These are phyloP conservation scores for Prunus fruticosa DNA, from an alignment of 306 rosid species.

Conservation along the genomic window DNA sequence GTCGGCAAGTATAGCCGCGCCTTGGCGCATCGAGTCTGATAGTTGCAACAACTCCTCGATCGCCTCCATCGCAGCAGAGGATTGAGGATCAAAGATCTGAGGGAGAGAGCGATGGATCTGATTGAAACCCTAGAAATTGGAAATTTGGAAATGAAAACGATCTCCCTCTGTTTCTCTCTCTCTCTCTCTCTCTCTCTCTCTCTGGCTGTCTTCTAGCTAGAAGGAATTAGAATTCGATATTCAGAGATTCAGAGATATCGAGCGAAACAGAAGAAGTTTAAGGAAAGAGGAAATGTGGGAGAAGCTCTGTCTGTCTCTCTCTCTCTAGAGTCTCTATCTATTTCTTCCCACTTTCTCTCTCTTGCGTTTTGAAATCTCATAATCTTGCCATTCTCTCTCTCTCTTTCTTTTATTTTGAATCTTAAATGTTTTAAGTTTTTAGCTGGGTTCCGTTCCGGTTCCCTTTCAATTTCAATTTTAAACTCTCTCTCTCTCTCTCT, in stretches of 20 bases:
- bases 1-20: constrained; percentile 81
- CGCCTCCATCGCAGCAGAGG: constrained; percentile 67
- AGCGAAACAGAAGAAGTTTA: not conserved
- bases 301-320: constrained; percentile 5
- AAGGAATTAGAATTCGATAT: not conserved
- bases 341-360: constrained; percentile 29
- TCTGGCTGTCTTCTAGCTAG: not conserved
- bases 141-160: constrained; percentile 19
- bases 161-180: not conserved
- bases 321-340: constrained; percentile 21
- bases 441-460: not conserved
- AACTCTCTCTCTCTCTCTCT: not conserved
- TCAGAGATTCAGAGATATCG: not conserved
- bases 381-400: constrained; percentile 1
- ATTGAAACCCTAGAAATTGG: constrained; percentile 34
- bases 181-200: not conserved
- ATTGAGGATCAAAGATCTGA: constrained; percentile 38
- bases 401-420: constrained; percentile 20
- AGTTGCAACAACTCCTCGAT: constrained; percentile 87
- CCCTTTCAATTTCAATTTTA: constrained; percentile 2
- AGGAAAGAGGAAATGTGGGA: constrained; percentile 12
- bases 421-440: not conserved
- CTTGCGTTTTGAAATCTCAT: constrained; percentile 23
- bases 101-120: constrained; percentile 7
- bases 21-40: constrained; percentile 90